Conservation (phyloP, 139 green algal genomes). For the Chlorella sp. region DNA sequence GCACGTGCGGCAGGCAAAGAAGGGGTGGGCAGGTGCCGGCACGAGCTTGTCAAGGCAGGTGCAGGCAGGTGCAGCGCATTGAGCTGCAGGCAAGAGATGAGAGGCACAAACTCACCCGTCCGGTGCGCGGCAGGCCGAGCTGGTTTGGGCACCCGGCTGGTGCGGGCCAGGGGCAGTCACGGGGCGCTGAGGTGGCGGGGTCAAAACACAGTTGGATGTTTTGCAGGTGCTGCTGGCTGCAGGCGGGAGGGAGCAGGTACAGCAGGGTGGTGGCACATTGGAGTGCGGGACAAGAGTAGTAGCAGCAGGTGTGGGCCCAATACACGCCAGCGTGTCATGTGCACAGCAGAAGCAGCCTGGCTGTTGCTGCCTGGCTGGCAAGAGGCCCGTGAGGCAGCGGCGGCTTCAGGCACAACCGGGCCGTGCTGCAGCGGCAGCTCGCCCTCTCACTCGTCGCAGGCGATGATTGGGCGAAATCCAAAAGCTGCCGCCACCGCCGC, state of each 20-base stretch:
- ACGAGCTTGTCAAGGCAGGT: not conserved
- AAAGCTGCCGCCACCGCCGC: not conserved
- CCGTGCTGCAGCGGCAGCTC: not conserved
- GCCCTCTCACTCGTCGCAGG: not conserved
- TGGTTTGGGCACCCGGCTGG: not conserved
- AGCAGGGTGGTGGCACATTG: no score
- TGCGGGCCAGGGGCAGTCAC: not conserved
- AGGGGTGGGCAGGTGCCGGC: no score
- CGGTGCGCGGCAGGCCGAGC: not conserved
- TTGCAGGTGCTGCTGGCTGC: not conserved
- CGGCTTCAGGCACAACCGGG: no score
- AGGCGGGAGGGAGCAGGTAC: not conserved
- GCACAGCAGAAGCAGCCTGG: not conserved
- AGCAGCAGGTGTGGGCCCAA: no score
- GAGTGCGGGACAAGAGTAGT: no score
- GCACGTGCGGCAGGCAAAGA: no score
- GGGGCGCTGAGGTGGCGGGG: not conserved
- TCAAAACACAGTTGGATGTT: constrained; percentile 8
- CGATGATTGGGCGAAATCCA: not conserved
- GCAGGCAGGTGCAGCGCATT: not conserved
- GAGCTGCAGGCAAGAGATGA: not conserved
- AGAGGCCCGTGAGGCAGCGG: not conserved
- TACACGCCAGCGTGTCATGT: no score
- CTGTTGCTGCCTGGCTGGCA: not conserved
- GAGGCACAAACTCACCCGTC: not conserved